Evolutionary conservation across 345 rosid genomes (phyloP), one percentile per base, ranked within the genome.

Genomic region (Aurinia saxatilis): DNA sequence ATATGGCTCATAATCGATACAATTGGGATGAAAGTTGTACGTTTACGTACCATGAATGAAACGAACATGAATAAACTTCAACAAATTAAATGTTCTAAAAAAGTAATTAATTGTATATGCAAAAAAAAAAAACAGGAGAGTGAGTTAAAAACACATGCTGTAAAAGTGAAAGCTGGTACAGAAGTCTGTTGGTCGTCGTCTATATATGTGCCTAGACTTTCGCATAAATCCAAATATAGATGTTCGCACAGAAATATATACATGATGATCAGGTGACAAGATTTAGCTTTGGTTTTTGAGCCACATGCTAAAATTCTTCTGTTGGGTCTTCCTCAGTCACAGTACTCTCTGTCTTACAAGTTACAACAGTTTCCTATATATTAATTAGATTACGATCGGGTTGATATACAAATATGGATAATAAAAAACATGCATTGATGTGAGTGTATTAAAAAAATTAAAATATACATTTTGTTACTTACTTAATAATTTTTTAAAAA

Each of bases 221-320:
- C 63, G 18, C 21, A 49, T 33, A 38, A 61, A 61, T 42, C 57
- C 37, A 46, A 27, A 38, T 41, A 60, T 29, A 29, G 29, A 60
- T 50, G 52, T 60, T 19, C 10, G 66, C 73, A 52, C 73, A 35
- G 27, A 51, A 60, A 42, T 68, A 17, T 55, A 60, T 53, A 60
- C 53, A 60, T 55, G 25, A 60, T 55, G 25, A 68, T 60, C 21
- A 34, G 55, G 48, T 35, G 67, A 68, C 40, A 35, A 54, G 14
- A 54, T 54, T 61, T 61, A 23, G 60, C 63, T 36, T 69, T 14
- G 51, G 54, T 69, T 69, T 61, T 57, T 47, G 68, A 46, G 73
- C 45, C 73, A 35, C 65, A n/a, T 33, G 38, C 38, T 34, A 51
- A 40, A 11, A 8, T 60, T n/a, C 47, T 23, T 41, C 49, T 59